These are phyloP conservation scores for Echeveria elegans DNA, from an alignment of 164 flowering plant species.

Conservation along the genomic window DNA sequence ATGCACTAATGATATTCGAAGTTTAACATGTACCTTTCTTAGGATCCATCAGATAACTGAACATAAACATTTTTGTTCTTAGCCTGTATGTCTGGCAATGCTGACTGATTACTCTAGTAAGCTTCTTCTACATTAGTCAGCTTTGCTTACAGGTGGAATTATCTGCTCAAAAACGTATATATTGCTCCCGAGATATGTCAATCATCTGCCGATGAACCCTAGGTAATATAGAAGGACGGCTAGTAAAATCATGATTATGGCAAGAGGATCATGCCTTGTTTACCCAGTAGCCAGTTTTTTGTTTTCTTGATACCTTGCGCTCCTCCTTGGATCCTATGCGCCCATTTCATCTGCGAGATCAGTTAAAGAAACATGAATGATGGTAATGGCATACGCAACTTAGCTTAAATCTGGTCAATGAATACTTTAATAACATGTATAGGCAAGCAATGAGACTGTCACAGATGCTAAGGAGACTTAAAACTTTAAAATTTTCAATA, in stretches of 20 bases:
- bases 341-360: conserved; percentile 78
- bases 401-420: not conserved
- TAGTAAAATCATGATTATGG: conserved; percentile 70
- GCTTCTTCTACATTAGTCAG: no score
- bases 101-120: no score
- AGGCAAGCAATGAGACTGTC: no score
- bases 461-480: no score
- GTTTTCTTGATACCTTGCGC: conserved; percentile 58
- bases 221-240: conserved; percentile 73
- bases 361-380: not conserved
- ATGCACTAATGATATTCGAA: no score
- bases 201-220: conserved; percentile 60
- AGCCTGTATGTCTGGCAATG: no score
- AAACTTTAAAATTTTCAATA: no score
- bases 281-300: conserved; percentile 83
- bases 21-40: no score
- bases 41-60: no score
- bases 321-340: conserved; percentile 66
- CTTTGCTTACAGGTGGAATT: no score
- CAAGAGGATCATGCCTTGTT: conserved; percentile 72
- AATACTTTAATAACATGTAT: no score
- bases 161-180: not conserved
- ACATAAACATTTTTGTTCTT: no score
- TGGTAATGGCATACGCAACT: not conserved
- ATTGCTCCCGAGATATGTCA: not conserved